Evolutionary conservation across 768 basidiomycete genomes (phyloP).

Genomic region (Lenzites betulinus): DNA sequence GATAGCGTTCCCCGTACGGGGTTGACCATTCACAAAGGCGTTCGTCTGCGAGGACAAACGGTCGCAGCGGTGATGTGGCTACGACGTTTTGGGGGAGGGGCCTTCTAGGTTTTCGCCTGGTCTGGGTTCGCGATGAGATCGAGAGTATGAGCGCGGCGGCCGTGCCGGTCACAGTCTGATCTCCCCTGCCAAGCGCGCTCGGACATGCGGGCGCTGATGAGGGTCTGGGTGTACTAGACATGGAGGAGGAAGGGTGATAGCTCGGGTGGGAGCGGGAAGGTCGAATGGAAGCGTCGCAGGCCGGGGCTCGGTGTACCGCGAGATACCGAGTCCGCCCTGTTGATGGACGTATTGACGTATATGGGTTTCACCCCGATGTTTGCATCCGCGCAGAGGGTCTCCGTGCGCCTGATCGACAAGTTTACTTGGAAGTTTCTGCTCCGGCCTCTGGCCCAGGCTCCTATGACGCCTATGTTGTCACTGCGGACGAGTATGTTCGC

Average conservation of each 20-base stretch:
- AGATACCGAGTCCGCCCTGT: not conserved
- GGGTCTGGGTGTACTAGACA: not conserved
- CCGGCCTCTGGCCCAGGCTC: not conserved
- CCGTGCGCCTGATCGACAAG: not conserved
- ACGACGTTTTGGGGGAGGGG: not conserved
- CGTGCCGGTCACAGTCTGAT: not conserved
- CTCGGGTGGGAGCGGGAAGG: not conserved
- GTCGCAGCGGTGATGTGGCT: not conserved
- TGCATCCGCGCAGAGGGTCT: not conserved
- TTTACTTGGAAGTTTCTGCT: constrained; percentile 8
- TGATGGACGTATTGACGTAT: not conserved
- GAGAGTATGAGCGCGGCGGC: not conserved
- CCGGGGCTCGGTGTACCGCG: not conserved
- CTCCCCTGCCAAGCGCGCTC: not conserved
- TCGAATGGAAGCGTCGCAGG: not conserved
- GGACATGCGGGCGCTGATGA: not conserved
- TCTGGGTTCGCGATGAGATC: not conserved
- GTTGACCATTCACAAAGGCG: not conserved
- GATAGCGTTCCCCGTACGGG: not conserved
- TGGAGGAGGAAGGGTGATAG: not conserved
- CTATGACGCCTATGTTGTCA: constrained; percentile 1
- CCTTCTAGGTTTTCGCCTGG: not conserved
- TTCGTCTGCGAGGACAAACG: not conserved
- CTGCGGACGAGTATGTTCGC: not conserved
- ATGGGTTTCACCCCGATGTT: not conserved